Evolutionary conservation across 2,329 filamentous ascomycete species (phyloP).

Genomic region (Eurotiales sp.): DNA sequence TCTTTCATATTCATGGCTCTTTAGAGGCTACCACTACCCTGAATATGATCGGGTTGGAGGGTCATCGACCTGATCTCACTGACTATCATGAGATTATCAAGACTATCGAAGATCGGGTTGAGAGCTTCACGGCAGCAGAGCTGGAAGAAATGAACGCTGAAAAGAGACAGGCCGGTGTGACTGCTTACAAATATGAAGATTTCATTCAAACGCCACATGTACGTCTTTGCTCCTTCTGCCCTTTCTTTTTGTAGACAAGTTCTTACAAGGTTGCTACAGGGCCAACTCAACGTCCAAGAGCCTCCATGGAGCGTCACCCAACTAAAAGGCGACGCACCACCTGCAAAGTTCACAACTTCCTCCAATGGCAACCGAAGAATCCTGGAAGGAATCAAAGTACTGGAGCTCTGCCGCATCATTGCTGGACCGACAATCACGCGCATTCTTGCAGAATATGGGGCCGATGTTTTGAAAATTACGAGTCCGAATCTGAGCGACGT

Average conservation of each 20-base stretch:
- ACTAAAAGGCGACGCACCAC: conserved; percentile 25
- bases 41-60: conserved; percentile 65
- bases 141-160: conserved; percentile 57
- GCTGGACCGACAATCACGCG: conserved; percentile 70
- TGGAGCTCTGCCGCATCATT: conserved; percentile 72
- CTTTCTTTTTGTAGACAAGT: background rate
- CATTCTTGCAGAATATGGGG: conserved; percentile 70
- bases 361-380: conserved; percentile 23
- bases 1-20: conserved; percentile 73
- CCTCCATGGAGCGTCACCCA: conserved; percentile 34
- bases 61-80: conserved; percentile 58
- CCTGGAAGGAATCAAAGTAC: conserved; percentile 63
- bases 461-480: conserved; percentile 69
- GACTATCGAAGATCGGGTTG: conserved; percentile 58
- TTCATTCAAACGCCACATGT: conserved; percentile 56
- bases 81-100: conserved; percentile 58
- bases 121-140: conserved; percentile 51
- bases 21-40: conserved; percentile 67
- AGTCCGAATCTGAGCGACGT: conserved; percentile 65
- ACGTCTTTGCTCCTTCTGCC: conserved; percentile 18
- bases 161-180: conserved; percentile 58
- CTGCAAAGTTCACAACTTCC: conserved; percentile 25
- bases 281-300: conserved; percentile 32
- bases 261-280: conserved; percentile 18
- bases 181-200: conserved; percentile 56